phyloP scores from a whole-genome alignment of 176 grass and related monocot species.

The Canna indica region DNA sequence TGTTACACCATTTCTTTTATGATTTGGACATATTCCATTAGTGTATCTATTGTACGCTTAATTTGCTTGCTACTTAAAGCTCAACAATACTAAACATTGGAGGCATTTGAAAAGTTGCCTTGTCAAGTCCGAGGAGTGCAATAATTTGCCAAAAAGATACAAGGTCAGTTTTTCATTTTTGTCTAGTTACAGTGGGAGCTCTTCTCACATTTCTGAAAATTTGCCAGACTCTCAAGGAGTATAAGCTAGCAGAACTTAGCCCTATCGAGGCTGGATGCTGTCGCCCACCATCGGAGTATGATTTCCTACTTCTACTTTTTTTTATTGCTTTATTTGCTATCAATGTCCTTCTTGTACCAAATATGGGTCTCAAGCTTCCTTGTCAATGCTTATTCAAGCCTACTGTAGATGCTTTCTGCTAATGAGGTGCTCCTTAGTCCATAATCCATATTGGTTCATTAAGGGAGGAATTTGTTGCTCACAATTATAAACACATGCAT shows the following conservation, averaged over 20 bases:
- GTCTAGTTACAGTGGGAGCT: neutral
- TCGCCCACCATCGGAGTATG: slow-evolving; percentile 72
- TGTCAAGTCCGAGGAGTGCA: slow-evolving; percentile 87
- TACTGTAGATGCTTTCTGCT: no score
- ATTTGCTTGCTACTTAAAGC: slow-evolving; percentile 28
- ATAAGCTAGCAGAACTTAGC: slow-evolving; percentile 70
- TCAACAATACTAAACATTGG: slow-evolving; percentile 76
- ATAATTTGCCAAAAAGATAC: slow-evolving; percentile 74
- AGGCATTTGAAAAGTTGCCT: slow-evolving; percentile 79
- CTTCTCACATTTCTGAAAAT: slow-evolving; percentile 13
- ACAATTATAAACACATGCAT: no score
- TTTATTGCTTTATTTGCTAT: neutral
- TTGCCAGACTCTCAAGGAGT: slow-evolving; percentile 64
- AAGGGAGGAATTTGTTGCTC: neutral
- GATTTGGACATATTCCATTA: slow-evolving; percentile 9
- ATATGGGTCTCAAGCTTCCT: neutral
- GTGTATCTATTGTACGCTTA: slow-evolving; percentile 13
- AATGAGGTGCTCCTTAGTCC: no score
- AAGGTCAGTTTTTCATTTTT: slow-evolving; percentile 37
- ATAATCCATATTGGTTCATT: neutral
- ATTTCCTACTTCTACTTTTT: slow-evolving; percentile 22
- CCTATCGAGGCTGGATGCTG: slow-evolving; percentile 90
- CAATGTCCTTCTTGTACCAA: neutral
- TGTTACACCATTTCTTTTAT: slow-evolving; percentile 6
- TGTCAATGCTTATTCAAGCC: no score